Evolutionary conservation across 805 yeast species (phyloP), one percentile per base, ranked within the genome.

Genomic region (Ogataea henricii): DNA sequence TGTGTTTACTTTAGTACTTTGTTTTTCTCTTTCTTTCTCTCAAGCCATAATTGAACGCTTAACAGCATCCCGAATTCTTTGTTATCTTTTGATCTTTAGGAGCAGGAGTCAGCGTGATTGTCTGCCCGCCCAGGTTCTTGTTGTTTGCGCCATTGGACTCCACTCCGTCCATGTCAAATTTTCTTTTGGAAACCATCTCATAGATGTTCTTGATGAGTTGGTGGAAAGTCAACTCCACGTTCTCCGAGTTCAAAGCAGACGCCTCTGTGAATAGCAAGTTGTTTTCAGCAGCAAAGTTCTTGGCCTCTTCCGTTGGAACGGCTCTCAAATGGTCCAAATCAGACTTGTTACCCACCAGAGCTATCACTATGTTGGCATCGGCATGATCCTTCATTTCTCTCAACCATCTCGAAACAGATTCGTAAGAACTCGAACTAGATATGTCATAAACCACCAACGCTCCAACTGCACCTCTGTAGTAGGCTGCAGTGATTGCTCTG

Each of bases 401-500:
- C 70, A 94, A 70, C 94, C 96, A 91, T 67, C 89, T 85, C 36
- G 85, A 79, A 52, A 91, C 90, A 54, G 84, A 81, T 66, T 87
- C 96, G 68, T 89, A 90, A 44, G 89, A 79, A 63, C 85, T 90
- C 12, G 91, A 80, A 74, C 92, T 92, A 51, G 97, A 82, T 62
- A 92, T 92, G 72, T 92, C 99, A 70, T 92, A 92, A 54, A 92
- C 96, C 49, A 92, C 86, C 61, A 92, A 77, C 3, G 98, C 98
- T 51, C 99, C 99, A 46, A 91, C 96, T 1, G 99, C 98, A 35
- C 98, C 99, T 66, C 99, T 81, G 69, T 92, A 92, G 72, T 92
- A 92, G 5, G 98, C 98, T 48, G 94, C 84, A 26, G 99, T 94
- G 68, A 92, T 92, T 38, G 99, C 98, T 61, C 99, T 82, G 75